These are phyloP conservation scores for Cladobotryum protrusum DNA, from an alignment of 2,329 filamentous ascomycete species.

Conservation along the genomic window DNA sequence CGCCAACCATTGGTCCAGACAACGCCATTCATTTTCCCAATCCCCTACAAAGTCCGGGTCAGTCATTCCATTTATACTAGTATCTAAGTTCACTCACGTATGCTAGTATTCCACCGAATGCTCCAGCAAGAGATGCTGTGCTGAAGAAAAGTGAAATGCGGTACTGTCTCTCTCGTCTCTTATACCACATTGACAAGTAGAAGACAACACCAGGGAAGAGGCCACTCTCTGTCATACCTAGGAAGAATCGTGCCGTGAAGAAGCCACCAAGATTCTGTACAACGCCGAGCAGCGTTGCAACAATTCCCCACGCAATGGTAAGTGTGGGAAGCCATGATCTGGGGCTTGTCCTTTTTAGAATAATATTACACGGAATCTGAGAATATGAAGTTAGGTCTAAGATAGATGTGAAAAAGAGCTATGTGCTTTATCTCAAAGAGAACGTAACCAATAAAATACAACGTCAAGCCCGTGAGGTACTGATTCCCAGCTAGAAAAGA, in stretches of 20 bases:
- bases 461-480: conserved; percentile 58
- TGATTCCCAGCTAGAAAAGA: conserved; percentile 56
- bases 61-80: not conserved
- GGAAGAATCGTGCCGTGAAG: conserved; percentile 47
- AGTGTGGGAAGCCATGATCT: conserved; percentile 51
- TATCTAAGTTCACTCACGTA: conserved; percentile 32
- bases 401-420: too few species aligned
- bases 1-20: conserved; percentile 48
- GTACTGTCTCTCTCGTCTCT: conserved; percentile 47
- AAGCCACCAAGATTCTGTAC: conserved; percentile 46
- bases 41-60: conserved; percentile 33
- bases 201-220: conserved; percentile 46
- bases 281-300: conserved; percentile 45
- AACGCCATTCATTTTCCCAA: conserved; percentile 46
- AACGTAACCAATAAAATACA: conserved; percentile 60
- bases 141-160: conserved; percentile 52
- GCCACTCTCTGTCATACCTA: conserved; percentile 49
- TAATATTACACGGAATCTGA: conserved; percentile 55
- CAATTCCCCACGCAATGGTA: conserved; percentile 50
- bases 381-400: conserved; percentile 4
- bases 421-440: conserved; percentile 41
- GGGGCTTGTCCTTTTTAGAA: conserved; percentile 55
- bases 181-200: conserved; percentile 51
- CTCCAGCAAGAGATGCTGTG: conserved; percentile 48
- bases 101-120: conserved; percentile 51